Conservation (phyloP, 2,329 filamentous ascomycete genomes). For the Calonectria honghensis region DNA sequence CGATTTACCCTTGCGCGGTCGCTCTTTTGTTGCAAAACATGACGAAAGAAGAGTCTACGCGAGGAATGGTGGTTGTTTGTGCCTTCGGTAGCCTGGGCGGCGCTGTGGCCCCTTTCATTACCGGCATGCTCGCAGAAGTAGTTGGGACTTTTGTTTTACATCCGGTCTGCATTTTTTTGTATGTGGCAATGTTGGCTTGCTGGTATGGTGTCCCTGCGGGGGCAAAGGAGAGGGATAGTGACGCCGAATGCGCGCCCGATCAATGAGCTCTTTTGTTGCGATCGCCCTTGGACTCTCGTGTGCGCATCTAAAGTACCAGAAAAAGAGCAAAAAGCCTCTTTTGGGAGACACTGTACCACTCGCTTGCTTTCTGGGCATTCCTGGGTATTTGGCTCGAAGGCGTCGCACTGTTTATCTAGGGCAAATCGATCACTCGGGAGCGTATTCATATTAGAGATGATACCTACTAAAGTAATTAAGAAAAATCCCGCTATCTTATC, state of each 20-base stretch:
- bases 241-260: not conserved
- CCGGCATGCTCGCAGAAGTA: conserved; percentile 77
- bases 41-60: conserved; percentile 75
- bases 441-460: not conserved
- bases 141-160: conserved; percentile 78
- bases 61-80: conserved; percentile 79
- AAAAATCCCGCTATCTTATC: conserved; percentile 1
- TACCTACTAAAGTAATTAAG: not conserved
- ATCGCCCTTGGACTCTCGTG: not conserved
- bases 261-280: not conserved
- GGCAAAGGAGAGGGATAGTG: conserved; percentile 73
- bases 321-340: not conserved
- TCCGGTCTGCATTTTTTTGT: conserved; percentile 80
- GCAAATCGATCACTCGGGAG: not conserved
- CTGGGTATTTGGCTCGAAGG: not conserved
- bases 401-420: not conserved
- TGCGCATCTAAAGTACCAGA: not conserved
- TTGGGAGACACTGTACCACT: not conserved
- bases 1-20: conserved; percentile 84
- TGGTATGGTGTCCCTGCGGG: conserved; percentile 77
- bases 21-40: conserved; percentile 78
- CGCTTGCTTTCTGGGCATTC: not conserved
- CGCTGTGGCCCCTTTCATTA: conserved; percentile 79
- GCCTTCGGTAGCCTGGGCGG: conserved; percentile 82
- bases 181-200: conserved; percentile 77